A percentile compares a stretch with the other conserved stretches of the same genome.
Conservation (phyloP, 768 basidiomycete genomes). For the Hypholoma fasciculare region DNA sequence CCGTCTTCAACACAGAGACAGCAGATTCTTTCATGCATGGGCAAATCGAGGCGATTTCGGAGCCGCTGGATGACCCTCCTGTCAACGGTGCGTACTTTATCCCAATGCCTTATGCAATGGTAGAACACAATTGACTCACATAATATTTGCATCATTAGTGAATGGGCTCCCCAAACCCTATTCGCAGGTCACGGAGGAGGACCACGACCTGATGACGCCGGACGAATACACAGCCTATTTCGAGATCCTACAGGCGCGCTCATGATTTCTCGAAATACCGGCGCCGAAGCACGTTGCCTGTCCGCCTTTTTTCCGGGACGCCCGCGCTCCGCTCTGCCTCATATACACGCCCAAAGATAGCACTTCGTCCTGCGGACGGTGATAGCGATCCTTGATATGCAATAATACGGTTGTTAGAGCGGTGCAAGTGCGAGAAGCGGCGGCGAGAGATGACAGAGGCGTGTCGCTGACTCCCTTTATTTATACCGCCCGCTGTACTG, state of each 20-base stretch:
- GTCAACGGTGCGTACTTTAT: conserved; percentile 57
- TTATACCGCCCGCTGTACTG: no score
- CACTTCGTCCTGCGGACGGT: no score
- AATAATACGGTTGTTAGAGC: no score
- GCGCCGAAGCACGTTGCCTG: no score
- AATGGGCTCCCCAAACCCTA: conserved; percentile 73
- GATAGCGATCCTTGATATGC: no score
- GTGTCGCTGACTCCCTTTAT: no score
- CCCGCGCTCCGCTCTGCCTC: no score
- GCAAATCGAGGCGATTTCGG: conserved; percentile 18
- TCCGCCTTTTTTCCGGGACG: no score
- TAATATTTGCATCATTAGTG: conserved; percentile 42
- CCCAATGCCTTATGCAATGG: background rate
- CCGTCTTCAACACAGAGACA: conserved; percentile 4
- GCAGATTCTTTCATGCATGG: conserved; percentile 21
- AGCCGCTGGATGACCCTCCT: conserved; percentile 53
- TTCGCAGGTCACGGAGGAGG: conserved; percentile 86
- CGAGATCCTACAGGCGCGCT: conserved; percentile 59
- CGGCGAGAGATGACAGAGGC: no score
- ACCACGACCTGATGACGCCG: conserved; percentile 90
- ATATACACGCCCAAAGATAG: no score
- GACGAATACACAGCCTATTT: conserved; percentile 89
- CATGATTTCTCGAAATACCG: conserved; percentile 15
- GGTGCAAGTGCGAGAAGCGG: no score
- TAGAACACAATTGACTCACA: background rate